Evolutionary conservation across 352 stramenopile genomes (phyloP), one percentile per base, ranked within the genome.

Genomic region (Pythium brassicae): DNA sequence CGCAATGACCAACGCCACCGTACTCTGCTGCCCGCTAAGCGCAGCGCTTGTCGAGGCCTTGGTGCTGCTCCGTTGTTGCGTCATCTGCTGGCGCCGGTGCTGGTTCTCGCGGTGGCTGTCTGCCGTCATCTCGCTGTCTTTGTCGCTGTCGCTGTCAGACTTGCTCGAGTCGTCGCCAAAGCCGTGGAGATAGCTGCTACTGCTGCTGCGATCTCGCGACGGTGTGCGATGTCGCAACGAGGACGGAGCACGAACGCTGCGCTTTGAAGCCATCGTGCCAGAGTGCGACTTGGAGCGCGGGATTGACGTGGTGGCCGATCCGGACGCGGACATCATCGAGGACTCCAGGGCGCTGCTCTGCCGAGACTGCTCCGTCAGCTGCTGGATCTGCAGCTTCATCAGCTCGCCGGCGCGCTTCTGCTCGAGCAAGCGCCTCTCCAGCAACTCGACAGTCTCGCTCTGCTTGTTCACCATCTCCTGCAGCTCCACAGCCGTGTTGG

Each of bases 401-500:
- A 64, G 50, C 34, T 88, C 79, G 20, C 68, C 69, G 15, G 89
- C 77, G 19, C 55, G 57, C 17, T 76, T 80, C 37, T 92, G 82
- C 15, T 89, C 82, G 11, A 72, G 52, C 25, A 92, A 56, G 4
- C 74, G 74, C 48, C 74, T 70, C 45, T 92, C 82, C 0, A 92
- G 55, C 11, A 71, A 46, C 25, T 82, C 66, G 6, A 92, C 63
- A 0, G 77, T 85, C 39, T 65, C 44, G 17, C 66, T 75, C 56
- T 92, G 82, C 39, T 74, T 81, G 11, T 37, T 57, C 62, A 87
- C 71, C 26, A 76, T 67, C 7, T 90, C 77, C 23, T 90, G 77
- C 4, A 87, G 56, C 49, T 90, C 79, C 8, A 68, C 65, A 0
- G 76, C 70, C 5, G 82, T 75, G 40, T 77, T 86, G 2, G 74